Evolutionary conservation across 441 rosid genomes (phyloP), one percentile per base, ranked within the genome.

Genomic region (Euphorbia neoarborescens): DNA sequence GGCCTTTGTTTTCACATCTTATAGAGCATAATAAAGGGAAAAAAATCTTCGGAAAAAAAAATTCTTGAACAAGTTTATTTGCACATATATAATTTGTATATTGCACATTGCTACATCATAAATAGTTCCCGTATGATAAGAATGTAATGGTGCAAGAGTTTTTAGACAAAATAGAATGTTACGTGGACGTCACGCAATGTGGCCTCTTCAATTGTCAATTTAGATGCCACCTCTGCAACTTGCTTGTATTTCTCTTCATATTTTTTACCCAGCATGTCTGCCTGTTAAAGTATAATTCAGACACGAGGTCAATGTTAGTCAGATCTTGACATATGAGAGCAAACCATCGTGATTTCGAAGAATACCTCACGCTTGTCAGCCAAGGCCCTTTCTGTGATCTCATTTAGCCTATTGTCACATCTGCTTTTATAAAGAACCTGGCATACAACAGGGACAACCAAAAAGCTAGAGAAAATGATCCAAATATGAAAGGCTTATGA

Each of bases 201-300:
- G 69, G 99, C 98, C 71, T 94, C 99, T 79, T 94, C 97, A 71
- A 94, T 84, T 20, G 98, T 87, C 81, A 94, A 84, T 78, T 90
- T 92, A 71, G 99, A 92, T 68, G 97, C 96, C 79, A 90, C 77
- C 81, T 90, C 98, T 71, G 96, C 92, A 67, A 91, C 99, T 86
- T 94, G 99, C 84, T 87, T 91, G 84, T 91, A 91, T 82, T 88
- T 94, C 82, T 94, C 99, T 78, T 91, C 97, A 76, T 91, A 91
- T 80, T 94, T 94, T 80, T 90, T 94, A 60, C 86, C 92, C 85
- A 90, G 83, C 66, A 79, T 73, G 78, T 90, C 97, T 30, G 94
- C 99, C 99, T 94, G 82, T 70, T 77, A 19, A 69, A 48, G 68
- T 73, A 81, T 70, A 77, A 70, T 69, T 62, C 67, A 60, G 72